phyloP scores from a whole-genome alignment of 1,139 yeast species.

The Zygosaccharomyces sapae region DNA sequence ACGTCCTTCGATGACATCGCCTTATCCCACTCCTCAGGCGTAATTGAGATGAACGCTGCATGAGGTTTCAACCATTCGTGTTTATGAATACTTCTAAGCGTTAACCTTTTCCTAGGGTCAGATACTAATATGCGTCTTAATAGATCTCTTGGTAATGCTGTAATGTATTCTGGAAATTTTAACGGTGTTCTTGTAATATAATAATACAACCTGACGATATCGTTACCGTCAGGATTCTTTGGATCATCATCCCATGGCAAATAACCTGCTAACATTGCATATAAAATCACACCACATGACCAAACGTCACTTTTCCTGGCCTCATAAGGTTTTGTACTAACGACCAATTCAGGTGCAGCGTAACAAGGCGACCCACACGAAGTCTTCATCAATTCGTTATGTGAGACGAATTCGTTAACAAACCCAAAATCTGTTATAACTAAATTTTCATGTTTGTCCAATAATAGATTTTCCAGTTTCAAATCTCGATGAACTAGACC shows the following conservation, averaged over 20 bases:
- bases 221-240: slow-evolving; percentile 92
- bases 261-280: slow-evolving; percentile 97
- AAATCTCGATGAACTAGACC: slow-evolving; percentile 73
- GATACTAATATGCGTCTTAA: slow-evolving; percentile 74
- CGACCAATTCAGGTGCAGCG: slow-evolving; percentile 96
- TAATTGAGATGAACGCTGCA: slow-evolving; percentile 71
- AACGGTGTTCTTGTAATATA: slow-evolving; percentile 88
- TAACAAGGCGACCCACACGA: slow-evolving; percentile 98
- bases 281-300: slow-evolving; percentile 93
- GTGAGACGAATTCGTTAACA: slow-evolving; percentile 76
- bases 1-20: slow-evolving; percentile 39
- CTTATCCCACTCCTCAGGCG: slow-evolving; percentile 88
- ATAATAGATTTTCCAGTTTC: slow-evolving; percentile 67
- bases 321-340: slow-evolving; percentile 80
- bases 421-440: slow-evolving; percentile 81
- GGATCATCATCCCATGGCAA: slow-evolving; percentile 98
- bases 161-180: slow-evolving; percentile 92
- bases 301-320: slow-evolving; percentile 96
- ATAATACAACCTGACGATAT: slow-evolving; percentile 83
- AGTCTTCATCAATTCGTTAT: slow-evolving; percentile 83
- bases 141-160: slow-evolving; percentile 87
- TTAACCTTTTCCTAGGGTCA: slow-evolving; percentile 67
- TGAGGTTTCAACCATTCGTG: slow-evolving; percentile 89
- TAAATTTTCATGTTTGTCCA: slow-evolving; percentile 61
- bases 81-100: slow-evolving; percentile 61